A percentile compares a stretch with the other conserved stretches of the same genome.
Conservation (phyloP, 129 eudicot species). For the Escallonia rubra region DNA sequence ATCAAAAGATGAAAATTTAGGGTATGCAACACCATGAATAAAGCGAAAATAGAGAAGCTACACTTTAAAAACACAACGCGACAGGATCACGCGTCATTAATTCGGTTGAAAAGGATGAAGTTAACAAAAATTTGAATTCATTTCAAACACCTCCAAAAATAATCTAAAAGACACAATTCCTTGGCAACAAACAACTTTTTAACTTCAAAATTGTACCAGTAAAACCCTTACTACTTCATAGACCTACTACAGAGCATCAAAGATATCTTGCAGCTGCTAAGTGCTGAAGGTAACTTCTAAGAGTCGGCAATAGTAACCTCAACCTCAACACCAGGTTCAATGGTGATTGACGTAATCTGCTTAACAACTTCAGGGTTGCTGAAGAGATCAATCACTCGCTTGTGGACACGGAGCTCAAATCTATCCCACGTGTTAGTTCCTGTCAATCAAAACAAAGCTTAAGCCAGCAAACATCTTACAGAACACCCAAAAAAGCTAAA, state of each 20-base stretch:
- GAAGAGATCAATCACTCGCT: slow-evolving; percentile 93
- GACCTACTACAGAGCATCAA: too few relatives aligned
- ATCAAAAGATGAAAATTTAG: too few relatives aligned
- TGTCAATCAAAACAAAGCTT: slow-evolving; percentile 5
- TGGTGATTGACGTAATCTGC: slow-evolving; percentile 88
- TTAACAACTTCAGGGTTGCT: slow-evolving; percentile 92
- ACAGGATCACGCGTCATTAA: too few relatives aligned
- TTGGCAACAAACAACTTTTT: background rate
- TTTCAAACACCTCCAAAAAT: too few relatives aligned
- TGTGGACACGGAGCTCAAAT: slow-evolving; percentile 92
- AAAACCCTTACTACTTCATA: background rate
- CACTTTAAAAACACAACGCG: too few relatives aligned
- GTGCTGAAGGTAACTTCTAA: background rate
- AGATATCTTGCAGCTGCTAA: too few relatives aligned
- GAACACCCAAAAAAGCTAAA: background rate
- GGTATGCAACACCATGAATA: too few relatives aligned
- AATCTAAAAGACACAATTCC: too few relatives aligned
- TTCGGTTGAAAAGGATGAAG: too few relatives aligned
- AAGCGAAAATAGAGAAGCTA: too few relatives aligned
- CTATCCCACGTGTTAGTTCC: slow-evolving; percentile 95
- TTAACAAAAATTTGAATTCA: too few relatives aligned
- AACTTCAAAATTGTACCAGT: background rate
- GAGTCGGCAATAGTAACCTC: slow-evolving; percentile 86
- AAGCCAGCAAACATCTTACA: too few relatives aligned
- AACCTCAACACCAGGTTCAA: slow-evolving; percentile 93